These are phyloP conservation scores for Carpinus fangiana DNA, from an alignment of 306 rosid species.

Conservation along the genomic window DNA sequence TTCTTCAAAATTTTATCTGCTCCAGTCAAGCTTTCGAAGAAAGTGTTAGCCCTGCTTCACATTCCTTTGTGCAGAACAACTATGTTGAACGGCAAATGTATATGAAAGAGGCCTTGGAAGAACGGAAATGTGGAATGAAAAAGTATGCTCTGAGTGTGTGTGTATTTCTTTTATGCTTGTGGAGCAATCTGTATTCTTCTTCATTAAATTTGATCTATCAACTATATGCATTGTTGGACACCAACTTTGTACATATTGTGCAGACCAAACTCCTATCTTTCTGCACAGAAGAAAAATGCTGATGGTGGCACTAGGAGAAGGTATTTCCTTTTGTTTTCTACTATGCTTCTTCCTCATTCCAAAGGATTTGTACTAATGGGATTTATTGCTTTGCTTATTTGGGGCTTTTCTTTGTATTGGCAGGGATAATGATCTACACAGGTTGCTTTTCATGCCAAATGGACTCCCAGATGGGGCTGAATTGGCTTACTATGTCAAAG, in stretches of 20 bases:
- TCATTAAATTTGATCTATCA: slow-evolving; percentile 20
- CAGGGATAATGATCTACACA: slow-evolving; percentile 96
- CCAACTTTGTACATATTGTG: slow-evolving; percentile 26
- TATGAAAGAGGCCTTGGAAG: slow-evolving; percentile 44
- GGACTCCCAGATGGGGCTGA: slow-evolving; percentile 99
- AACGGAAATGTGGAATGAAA: slow-evolving; percentile 42
- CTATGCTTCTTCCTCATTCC: background rate
- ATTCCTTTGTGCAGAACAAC: slow-evolving; percentile 27
- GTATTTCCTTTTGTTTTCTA: slow-evolving; percentile 31
- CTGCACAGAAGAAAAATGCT: slow-evolving; percentile 56
- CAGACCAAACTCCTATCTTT: slow-evolving; percentile 53
- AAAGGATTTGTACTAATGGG: background rate
- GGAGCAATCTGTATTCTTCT: slow-evolving; percentile 21
- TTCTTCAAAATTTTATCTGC: slow-evolving; percentile 29
- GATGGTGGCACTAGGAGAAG: slow-evolving; percentile 85
- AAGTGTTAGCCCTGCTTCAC: slow-evolving; percentile 37
- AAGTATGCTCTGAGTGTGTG: slow-evolving; percentile 32
- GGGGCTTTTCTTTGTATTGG: slow-evolving; percentile 22
- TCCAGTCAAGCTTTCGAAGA: slow-evolving; percentile 43
- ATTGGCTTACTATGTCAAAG: slow-evolving; percentile 90
- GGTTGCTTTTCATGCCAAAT: slow-evolving; percentile 90
- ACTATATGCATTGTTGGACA: slow-evolving; percentile 12
- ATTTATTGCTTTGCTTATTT: slow-evolving; percentile 10
- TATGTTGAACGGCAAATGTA: slow-evolving; percentile 38
- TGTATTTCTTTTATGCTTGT: background rate